Conservation (phyloP, 768 basidiomycete genomes). For the Xerocomellus intermedius region DNA sequence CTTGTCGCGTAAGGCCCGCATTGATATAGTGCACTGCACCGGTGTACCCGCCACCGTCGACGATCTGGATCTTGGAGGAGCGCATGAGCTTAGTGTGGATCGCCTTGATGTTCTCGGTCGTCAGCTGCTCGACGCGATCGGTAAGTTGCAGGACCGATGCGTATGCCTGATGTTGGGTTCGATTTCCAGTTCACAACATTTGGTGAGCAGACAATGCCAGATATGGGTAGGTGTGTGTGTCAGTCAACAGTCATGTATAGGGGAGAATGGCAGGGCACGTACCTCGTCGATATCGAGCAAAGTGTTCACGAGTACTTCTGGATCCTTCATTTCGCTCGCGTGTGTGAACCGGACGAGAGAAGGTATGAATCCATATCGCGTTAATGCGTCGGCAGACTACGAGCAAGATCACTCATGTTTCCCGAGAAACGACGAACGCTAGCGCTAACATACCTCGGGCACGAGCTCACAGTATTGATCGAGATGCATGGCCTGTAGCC, state of each 20-base stretch:
- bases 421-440: neutral
- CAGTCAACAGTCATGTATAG: neutral
- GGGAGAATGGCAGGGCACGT: neutral
- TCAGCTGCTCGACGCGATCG: slow-evolving; percentile 26
- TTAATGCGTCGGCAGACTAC: slow-evolving; percentile 28
- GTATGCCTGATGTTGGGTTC: slow-evolving; percentile 23
- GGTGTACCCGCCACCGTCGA: slow-evolving; percentile 6
- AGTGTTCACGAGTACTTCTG: slow-evolving; percentile 18
- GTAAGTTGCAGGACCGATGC: slow-evolving; percentile 18
- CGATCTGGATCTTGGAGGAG: slow-evolving; percentile 30
- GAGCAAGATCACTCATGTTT: neutral
- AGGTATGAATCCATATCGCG: slow-evolving; percentile 25
- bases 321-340: slow-evolving; percentile 25
- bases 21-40: slow-evolving; percentile 28
- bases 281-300: slow-evolving; percentile 30
- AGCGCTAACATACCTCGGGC: slow-evolving; percentile 13
- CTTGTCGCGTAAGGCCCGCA: slow-evolving; percentile 29
- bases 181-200: neutral
- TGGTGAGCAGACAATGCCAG: neutral
- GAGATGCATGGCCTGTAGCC: slow-evolving; percentile 30
- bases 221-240: neutral
- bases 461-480: slow-evolving; percentile 28
- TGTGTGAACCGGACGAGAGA: slow-evolving; percentile 24
- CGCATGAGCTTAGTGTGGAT: slow-evolving; percentile 32
- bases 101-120: slow-evolving; percentile 29